A percentile compares a stretch with the other conserved stretches of the same genome.
These are phyloP conservation scores for Talaromyces funiculosus DNA, from an alignment of 2,329 filamentous ascomycete genomes.

Conservation along the genomic window DNA sequence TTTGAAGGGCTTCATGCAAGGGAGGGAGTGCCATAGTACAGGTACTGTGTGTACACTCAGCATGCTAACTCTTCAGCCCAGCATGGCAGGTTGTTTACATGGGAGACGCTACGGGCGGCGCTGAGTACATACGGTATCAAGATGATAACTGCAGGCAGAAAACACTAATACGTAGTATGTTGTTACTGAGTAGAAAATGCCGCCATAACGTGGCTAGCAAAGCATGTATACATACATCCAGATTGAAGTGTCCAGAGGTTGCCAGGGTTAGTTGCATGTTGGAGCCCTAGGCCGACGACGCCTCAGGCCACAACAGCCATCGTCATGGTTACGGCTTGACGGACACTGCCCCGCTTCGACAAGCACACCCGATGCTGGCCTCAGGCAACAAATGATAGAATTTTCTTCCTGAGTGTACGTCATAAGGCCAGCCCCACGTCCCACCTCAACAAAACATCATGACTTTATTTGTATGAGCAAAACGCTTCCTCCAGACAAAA, in stretches of 20 bases:
- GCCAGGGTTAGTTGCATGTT: not conserved
- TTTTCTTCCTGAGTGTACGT: not conserved
- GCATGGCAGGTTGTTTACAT: not conserved
- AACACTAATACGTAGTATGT: no score
- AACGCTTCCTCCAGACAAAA: no score
- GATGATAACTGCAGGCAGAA: no score
- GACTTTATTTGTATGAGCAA: no score
- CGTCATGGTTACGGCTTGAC: not conserved
- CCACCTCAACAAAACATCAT: not conserved
- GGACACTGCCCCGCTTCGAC: not conserved
- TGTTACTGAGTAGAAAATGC: no score
- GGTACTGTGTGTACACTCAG: not conserved
- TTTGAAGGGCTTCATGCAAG: not conserved
- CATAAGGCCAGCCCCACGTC: not conserved
- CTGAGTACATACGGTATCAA: not conserved
- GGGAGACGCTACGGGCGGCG: not conserved
- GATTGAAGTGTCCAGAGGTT: no score
- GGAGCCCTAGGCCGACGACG: not conserved
- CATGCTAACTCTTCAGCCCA: not conserved
- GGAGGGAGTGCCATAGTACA: not conserved
- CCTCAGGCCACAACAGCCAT: not conserved
- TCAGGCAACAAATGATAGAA: not conserved
- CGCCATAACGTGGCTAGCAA: no score
- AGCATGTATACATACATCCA: no score
- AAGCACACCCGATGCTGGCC: no score